Conservation (phyloP, 306 rosid genomes). For the Adenanthera pavonina region DNA sequence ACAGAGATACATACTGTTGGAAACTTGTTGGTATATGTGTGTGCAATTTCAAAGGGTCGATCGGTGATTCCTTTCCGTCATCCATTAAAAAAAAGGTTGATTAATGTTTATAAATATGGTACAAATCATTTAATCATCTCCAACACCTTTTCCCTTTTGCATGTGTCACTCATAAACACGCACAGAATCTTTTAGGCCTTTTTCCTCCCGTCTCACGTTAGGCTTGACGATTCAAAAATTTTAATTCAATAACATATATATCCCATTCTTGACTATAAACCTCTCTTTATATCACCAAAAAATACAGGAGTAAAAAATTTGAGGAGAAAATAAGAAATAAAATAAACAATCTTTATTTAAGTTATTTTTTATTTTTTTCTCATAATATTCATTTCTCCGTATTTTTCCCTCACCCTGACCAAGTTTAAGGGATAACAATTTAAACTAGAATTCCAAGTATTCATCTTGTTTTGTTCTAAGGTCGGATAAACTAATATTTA, state of each 20-base stretch:
- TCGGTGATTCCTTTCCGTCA: slow-evolving; percentile 1
- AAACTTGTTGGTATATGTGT: background rate
- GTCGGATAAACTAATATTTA: too few species aligned
- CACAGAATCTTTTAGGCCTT: slow-evolving; percentile 30
- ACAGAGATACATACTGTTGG: background rate
- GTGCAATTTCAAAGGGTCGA: slow-evolving; percentile 21
- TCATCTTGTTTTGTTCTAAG: too few species aligned
- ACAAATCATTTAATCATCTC: slow-evolving; percentile 26
- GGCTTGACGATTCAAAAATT: slow-evolving; percentile 29
- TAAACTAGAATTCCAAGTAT: too few species aligned
- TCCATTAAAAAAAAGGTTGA: slow-evolving; percentile 9
- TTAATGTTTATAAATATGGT: background rate
- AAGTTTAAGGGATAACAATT: too few species aligned
- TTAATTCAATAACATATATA: slow-evolving; percentile 22
- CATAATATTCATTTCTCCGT: too few species aligned
- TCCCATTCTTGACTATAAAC: too few species aligned
- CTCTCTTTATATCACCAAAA: too few species aligned
- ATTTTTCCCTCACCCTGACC: too few species aligned
- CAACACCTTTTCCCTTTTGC: slow-evolving; percentile 31
- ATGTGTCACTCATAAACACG: background rate
- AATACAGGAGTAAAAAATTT: too few species aligned
- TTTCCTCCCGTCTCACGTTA: slow-evolving; percentile 41
- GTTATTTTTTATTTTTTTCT: too few species aligned
- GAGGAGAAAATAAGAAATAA: too few species aligned
- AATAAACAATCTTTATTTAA: too few species aligned